Evolutionary conservation across 352 stramenopile species (phyloP), one percentile per base, ranked within the genome.

Genomic region (Phytophthora foliorum): DNA sequence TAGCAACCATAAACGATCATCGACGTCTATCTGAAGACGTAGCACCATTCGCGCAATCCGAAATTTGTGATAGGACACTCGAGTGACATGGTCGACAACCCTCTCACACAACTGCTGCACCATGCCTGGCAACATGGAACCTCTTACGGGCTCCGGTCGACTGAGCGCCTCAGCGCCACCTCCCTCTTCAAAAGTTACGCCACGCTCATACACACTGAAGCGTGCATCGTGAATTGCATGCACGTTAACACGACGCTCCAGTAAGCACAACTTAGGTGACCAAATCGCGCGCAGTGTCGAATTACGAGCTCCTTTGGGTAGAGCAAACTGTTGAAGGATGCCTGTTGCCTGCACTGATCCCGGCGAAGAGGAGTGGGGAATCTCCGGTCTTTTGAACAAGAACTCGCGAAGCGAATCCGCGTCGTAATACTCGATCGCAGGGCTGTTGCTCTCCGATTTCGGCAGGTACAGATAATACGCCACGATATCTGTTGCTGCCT

Each of bases 401-500:
- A 99, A 99, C 10, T 98, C 89, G 11, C 90, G 87, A 21, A 99
- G 78, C 29, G 62, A 72, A 25, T 91, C 77, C 13, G 76, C 76
- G 69, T 98, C 91, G 44, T 98, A 94, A 64, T 99, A 98, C 72
- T 98, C 94, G 66, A 99, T 99, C 19, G 80, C 91, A 16, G 88
- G 82, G 19, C 22, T 64, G 3, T 48, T 49, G 27, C 45, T 77
- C 19, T 57, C 53, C 11, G 57, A 14, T 10, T 63, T 63, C 6
- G 63, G 27, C 17, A 88, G 38, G 55, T 90, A 89, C 14, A 98
- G 89, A 59, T 98, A 98, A 66, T 95, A 97, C 7, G 94, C 96
- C 14, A 98, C 84, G 36, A 98, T 95, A 67, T 98, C 94, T 31
- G 84, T 84, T 21, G 74, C 61, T 17, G 64, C 75, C 60, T 86